Percentiles rank a stretch among this genome's conserved stretches.
Conservation (phyloP, 2,329 filamentous ascomycete genomes). For the Delphinella strobiligena region DNA sequence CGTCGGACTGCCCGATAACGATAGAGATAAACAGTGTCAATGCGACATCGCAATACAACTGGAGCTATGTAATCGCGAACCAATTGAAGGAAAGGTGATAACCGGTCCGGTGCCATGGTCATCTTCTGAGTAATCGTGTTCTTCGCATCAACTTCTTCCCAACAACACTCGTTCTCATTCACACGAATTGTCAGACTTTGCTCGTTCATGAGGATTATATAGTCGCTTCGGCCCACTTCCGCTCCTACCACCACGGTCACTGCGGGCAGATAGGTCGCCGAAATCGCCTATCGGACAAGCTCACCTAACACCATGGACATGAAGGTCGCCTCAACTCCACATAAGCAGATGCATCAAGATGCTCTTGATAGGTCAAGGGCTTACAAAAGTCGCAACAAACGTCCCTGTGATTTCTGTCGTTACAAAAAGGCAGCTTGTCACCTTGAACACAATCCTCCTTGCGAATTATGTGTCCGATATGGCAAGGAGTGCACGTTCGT, state of each 20-base stretch:
- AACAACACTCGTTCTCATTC: not conserved
- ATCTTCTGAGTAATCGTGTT: no score
- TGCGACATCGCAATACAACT: not conserved
- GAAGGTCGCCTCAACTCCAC: not conserved
- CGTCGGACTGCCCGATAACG: not conserved
- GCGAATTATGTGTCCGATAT: conserved; percentile 31
- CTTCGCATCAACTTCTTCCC: not conserved
- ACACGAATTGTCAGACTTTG: not conserved
- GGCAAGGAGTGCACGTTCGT: conserved; percentile 34
- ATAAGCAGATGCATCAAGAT: conserved; percentile 3
- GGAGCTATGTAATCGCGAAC: not conserved
- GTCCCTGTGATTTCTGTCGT: conserved; percentile 36
- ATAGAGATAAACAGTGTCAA: not conserved
- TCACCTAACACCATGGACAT: not conserved
- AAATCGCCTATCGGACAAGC: not conserved
- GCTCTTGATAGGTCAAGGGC: conserved; percentile 18
- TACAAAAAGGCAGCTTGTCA: conserved; percentile 35
- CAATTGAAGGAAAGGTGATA: not conserved
- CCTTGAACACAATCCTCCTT: conserved; percentile 30
- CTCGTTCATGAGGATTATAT: not conserved
- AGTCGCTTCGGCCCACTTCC: not conserved
- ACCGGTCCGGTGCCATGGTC: no score
- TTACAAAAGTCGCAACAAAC: conserved; percentile 25
- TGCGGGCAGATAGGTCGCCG: not conserved
- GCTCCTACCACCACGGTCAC: not conserved